These are phyloP conservation scores for Wallemia hederae DNA, from an alignment of 1,284 basidiomycete genomes.

Conservation along the genomic window DNA sequence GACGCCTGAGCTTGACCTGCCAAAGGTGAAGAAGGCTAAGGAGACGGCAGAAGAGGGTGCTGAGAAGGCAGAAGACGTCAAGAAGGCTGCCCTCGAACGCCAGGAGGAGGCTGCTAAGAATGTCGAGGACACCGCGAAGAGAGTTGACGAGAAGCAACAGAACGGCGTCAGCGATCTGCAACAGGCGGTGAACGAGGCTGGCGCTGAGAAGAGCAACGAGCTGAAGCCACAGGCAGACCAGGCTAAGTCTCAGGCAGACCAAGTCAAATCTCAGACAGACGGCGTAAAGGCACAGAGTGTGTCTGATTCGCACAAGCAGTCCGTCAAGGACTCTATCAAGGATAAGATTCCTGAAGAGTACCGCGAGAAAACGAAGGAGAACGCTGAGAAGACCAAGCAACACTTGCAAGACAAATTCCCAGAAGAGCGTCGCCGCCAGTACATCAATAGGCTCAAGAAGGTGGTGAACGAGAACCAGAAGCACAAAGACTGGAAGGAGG, in stretches of 20 bases:
- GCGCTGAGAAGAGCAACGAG: too few relatives aligned
- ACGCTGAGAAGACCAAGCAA: conserved; percentile 21
- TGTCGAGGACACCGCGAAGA: conserved; percentile 10
- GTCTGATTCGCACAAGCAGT: too few relatives aligned
- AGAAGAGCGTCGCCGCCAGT: conserved; percentile 51
- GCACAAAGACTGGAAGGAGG: conserved; percentile 34
- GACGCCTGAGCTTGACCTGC: neutral
- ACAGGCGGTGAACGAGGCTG: too few relatives aligned
- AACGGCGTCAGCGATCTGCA: too few relatives aligned
- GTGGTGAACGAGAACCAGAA: conserved; percentile 76
- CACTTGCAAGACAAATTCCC: conserved; percentile 26
- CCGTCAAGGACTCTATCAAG: conserved; percentile 6
- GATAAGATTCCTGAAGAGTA: conserved; percentile 19
- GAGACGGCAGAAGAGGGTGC: too few relatives aligned
- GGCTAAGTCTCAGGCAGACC: too few relatives aligned
- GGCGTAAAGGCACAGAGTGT: too few relatives aligned
- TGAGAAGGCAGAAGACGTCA: neutral
- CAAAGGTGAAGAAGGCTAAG: conserved; percentile 1
- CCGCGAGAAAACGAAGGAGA: conserved; percentile 21
- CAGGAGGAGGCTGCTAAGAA: conserved; percentile 13
- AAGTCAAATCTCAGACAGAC: too few relatives aligned
- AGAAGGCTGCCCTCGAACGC: neutral
- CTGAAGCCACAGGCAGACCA: too few relatives aligned
- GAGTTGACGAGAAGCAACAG: conserved; percentile 10
- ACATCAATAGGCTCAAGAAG: conserved; percentile 53